Percentiles rank a stretch among this genome's conserved stretches.
Conservation (phyloP, 306 rosid species). For the Rosa persica region DNA sequence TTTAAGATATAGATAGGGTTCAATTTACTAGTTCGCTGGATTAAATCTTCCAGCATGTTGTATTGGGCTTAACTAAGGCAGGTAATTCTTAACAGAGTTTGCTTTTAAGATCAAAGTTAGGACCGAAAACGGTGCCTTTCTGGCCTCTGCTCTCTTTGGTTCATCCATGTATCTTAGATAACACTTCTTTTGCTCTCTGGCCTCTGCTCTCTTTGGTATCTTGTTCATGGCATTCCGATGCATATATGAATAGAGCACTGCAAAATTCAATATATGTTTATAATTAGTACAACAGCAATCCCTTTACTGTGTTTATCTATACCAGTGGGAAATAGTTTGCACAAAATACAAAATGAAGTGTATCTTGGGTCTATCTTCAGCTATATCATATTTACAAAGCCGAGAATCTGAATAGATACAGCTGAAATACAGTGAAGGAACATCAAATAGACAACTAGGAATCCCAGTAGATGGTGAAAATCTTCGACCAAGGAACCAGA, state of each 20-base stretch:
- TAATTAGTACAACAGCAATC: not conserved
- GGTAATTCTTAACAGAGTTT: not conserved
- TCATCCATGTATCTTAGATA: not conserved
- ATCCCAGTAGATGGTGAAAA: not conserved
- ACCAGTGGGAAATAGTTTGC: not conserved
- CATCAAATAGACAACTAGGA: not conserved
- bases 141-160: no score
- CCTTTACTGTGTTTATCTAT: not conserved
- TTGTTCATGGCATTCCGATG: not conserved
- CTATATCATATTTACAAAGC: not conserved
- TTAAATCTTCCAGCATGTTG: not conserved
- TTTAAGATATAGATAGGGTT: not conserved
- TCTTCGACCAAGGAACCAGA: not conserved
- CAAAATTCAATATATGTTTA: not conserved
- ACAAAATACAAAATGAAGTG: not conserved
- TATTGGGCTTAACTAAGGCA: not conserved
- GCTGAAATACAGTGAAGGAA: not conserved
- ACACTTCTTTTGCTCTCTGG: not conserved
- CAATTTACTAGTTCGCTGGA: not conserved
- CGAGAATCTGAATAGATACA: not conserved
- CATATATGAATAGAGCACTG: not conserved
- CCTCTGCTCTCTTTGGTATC: not conserved
- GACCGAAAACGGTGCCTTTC: not conserved
- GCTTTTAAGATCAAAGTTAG: no score
- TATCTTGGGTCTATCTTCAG: not conserved